Percentiles rank a stretch among this genome's conserved stretches.
phyloP scores from a whole-genome alignment of 495 filamentous ascomycete species.

The Penicillium alfredii region DNA sequence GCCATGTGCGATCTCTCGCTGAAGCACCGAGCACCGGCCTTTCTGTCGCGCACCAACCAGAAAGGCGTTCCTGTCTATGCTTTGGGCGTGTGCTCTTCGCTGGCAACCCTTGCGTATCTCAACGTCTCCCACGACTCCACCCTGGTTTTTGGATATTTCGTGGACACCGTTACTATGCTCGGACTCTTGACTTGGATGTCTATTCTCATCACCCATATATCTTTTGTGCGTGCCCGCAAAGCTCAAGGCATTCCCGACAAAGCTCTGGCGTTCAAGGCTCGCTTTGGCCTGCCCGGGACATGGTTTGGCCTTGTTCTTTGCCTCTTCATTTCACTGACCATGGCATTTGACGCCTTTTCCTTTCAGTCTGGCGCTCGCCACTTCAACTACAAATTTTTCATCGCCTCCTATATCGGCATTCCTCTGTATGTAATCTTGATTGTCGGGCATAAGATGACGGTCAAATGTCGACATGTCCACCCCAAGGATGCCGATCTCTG shows the following conservation, averaged over 20 bases:
- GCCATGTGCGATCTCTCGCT: constrained; percentile 69
- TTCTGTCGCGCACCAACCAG: constrained; percentile 60
- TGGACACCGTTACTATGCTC: constrained; percentile 73
- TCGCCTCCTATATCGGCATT: constrained; percentile 73
- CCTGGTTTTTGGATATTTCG: constrained; percentile 68
- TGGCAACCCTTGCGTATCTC: constrained; percentile 67
- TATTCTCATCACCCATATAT: constrained; percentile 72
- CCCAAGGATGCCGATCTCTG: constrained; percentile 58
- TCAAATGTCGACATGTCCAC: constrained; percentile 43
- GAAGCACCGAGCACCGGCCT: constrained; percentile 61
- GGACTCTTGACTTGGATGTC: constrained; percentile 65
- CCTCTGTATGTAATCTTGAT: constrained; percentile 67
- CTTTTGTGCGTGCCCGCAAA: constrained; percentile 62
- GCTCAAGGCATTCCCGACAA: constrained; percentile 60
- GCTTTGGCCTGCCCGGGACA: constrained; percentile 61
- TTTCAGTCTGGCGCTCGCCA: constrained; percentile 30
- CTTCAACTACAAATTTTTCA: constrained; percentile 58
- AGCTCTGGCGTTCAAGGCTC: constrained; percentile 63
- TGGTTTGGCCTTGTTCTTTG: constrained; percentile 59
- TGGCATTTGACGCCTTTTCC: constrained; percentile 64
- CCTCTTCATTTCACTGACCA: constrained; percentile 62
- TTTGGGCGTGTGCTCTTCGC: constrained; percentile 49
- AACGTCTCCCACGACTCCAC: constrained; percentile 58
- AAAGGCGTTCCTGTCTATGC: constrained; percentile 69
- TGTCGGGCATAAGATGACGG: constrained; percentile 58